Conservation (phyloP, 345 rosid genomes). For the Noccaea caerulescens region DNA sequence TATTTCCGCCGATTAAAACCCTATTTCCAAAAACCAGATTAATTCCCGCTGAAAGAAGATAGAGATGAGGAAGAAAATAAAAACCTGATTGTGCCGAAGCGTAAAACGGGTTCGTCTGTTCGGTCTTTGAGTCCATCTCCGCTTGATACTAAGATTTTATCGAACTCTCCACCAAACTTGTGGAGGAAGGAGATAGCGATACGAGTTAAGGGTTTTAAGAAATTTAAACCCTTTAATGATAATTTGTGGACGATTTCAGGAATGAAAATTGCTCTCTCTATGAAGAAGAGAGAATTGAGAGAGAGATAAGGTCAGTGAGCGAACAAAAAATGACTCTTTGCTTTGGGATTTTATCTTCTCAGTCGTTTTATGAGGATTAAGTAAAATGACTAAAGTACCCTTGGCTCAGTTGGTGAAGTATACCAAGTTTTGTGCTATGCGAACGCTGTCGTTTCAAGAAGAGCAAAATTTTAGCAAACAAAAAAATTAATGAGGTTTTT, state of each 20-base stretch:
- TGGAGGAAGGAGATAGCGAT: slow-evolving; percentile 21
- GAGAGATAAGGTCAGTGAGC: slow-evolving; percentile 47
- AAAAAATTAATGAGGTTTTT: not conserved
- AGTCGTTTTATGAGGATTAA: slow-evolving; percentile 10
- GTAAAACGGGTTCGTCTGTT: slow-evolving; percentile 38
- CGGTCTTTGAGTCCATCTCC: slow-evolving; percentile 55
- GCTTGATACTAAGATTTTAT: slow-evolving; percentile 25
- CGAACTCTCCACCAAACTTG: slow-evolving; percentile 26
- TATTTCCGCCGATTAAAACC: slow-evolving; percentile 29
- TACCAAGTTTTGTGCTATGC: not conserved
- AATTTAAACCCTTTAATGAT: not conserved
- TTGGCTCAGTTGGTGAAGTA: slow-evolving; percentile 22
- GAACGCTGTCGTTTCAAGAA: not conserved
- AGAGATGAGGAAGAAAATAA: slow-evolving; percentile 19
- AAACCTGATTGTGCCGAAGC: slow-evolving; percentile 57
- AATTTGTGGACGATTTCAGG: slow-evolving; percentile 18
- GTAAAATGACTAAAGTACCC: slow-evolving; percentile 3
- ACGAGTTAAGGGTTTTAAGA: slow-evolving; percentile 14
- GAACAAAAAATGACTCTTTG: slow-evolving; percentile 33
- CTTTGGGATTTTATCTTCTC: slow-evolving; percentile 40
- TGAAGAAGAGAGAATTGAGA: slow-evolving; percentile 42
- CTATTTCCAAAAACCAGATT: slow-evolving; percentile 33
- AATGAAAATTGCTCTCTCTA: slow-evolving; percentile 36
- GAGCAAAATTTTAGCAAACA: not conserved
- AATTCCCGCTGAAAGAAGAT: slow-evolving; percentile 20